These are phyloP conservation scores for Fusarium brachygibbosum DNA, from an alignment of 2,329 filamentous ascomycete genomes.

Conservation along the genomic window DNA sequence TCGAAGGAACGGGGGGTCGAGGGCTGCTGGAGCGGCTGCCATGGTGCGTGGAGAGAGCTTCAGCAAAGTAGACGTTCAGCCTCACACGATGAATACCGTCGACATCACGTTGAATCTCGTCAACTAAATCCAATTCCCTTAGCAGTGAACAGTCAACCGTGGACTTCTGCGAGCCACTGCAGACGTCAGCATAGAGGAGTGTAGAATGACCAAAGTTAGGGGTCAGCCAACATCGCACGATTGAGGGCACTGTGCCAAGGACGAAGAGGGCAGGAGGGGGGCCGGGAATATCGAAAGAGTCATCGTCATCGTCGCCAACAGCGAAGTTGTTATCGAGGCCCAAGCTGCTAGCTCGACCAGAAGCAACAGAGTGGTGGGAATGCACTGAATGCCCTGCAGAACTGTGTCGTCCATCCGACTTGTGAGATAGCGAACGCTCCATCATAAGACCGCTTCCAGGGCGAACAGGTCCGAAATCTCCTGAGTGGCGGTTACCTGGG, in stretches of 20 bases:
- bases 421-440: constrained; percentile 92
- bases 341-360: constrained; percentile 87
- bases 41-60: constrained; percentile 84
- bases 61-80: constrained; percentile 88
- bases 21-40: constrained; percentile 80
- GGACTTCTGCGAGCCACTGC: constrained; percentile 91
- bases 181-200: constrained; percentile 90
- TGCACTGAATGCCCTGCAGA: constrained; percentile 88
- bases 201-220: constrained; percentile 90
- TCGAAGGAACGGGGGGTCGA: constrained; percentile 77
- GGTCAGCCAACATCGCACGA: constrained; percentile 95
- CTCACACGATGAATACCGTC: constrained; percentile 78
- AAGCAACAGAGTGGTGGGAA: constrained; percentile 76
- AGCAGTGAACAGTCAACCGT: constrained; percentile 82
- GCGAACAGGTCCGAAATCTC: constrained; percentile 82
- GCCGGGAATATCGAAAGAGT: constrained; percentile 77
- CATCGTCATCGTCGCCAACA: constrained; percentile 74
- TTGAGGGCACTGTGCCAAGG: constrained; percentile 89
- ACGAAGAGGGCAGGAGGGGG: constrained; percentile 88
- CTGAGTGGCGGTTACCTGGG: constrained; percentile 83
- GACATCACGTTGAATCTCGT: constrained; percentile 74
- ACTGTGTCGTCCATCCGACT: constrained; percentile 94
- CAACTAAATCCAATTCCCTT: constrained; percentile 77
- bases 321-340: constrained; percentile 80
- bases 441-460: constrained; percentile 89